phyloP scores from a whole-genome alignment of 2,329 filamentous ascomycete genomes.

The Penicillium sp. region DNA sequence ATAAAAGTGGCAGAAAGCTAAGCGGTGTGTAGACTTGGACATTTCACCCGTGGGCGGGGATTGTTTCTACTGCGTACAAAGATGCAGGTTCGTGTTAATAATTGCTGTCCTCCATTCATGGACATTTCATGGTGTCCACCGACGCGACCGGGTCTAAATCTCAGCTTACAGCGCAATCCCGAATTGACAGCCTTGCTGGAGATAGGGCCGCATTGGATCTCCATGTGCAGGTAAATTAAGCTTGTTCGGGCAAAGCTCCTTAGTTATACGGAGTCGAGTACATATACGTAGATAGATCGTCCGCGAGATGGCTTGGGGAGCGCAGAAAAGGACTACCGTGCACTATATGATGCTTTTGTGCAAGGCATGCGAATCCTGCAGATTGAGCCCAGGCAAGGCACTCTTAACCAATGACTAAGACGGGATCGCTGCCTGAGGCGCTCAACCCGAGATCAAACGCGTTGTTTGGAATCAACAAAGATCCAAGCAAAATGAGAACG shows the following conservation, averaged over 20 bases:
- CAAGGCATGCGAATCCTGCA: conserved; percentile 1
- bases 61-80: neutral
- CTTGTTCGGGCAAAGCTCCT: neutral
- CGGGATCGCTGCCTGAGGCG: conserved; percentile 1
- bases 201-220: neutral
- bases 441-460: neutral
- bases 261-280: neutral
- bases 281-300: neutral
- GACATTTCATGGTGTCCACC: no score
- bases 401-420: neutral
- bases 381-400: neutral
- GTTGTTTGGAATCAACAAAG: conserved; percentile 1
- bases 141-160: neutral
- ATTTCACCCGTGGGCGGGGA: conserved; percentile 3
- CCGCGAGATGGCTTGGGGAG: neutral
- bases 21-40: neutral
- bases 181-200: neutral
- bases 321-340: neutral
- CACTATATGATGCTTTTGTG: neutral
- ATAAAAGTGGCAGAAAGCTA: no score
- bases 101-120: neutral
- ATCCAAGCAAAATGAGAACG: neutral
- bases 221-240: neutral
- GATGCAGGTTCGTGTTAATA: neutral
- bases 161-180: neutral